phyloP scores from a whole-genome alignment of 306 rosid species.

The Prinsepia uniflora region DNA sequence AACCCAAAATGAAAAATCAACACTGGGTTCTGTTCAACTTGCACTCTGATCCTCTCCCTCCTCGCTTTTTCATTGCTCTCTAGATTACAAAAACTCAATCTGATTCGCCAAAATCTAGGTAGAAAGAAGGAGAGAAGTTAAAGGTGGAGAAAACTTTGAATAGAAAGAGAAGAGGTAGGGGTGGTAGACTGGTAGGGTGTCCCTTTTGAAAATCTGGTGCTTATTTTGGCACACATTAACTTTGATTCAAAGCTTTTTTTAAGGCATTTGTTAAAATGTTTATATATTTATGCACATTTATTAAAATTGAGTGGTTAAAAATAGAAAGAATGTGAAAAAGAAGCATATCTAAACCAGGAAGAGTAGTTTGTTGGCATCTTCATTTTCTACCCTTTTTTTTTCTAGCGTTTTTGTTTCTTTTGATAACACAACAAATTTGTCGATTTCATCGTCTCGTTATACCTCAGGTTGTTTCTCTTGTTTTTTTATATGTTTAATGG shows the following conservation, averaged over 20 bases:
- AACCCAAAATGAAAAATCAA: conserved; percentile 5
- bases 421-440: not conserved
- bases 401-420: not conserved
- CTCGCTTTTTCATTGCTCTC: conserved; percentile 19
- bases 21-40: conserved; percentile 29
- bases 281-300: not conserved
- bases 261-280: conserved; percentile 4
- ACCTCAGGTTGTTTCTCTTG: not conserved
- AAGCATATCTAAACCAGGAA: not conserved
- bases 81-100: conserved; percentile 5
- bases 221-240: conserved; percentile 1
- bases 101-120: conserved; percentile 15
- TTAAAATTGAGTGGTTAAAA: conserved; percentile 4
- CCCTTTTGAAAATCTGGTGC: not conserved
- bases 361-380: not conserved
- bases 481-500: no score
- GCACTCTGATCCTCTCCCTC: conserved; percentile 6
- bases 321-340: not conserved
- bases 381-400: not conserved
- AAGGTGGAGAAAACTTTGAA: not conserved
- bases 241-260: not conserved
- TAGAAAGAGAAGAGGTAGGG: not conserved
- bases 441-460: not conserved
- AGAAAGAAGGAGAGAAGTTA: conserved; percentile 12
- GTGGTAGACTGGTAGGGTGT: not conserved